Base-by-base conservation (phyloP, 306 rosid genomes). In the Fragaria iinumae region DNA sequence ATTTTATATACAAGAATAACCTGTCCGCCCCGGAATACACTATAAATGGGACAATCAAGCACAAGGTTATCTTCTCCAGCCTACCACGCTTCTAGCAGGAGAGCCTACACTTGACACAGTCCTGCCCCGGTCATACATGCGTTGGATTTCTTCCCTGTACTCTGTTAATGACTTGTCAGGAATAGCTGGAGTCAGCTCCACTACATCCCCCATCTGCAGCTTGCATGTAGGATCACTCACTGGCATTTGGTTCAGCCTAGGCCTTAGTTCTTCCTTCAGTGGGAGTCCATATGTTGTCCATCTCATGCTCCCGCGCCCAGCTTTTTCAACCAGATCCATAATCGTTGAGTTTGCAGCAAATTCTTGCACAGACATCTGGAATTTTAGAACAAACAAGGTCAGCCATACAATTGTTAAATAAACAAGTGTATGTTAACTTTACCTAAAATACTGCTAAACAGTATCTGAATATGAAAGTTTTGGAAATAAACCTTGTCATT, bases 361-460 rank as follows among this genome's bases (percentile, higher is more conserved):
- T 79, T 96, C 99, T 78, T 96, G 99, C 29, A 96, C 99, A 11
- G 99, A 92, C 99, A 92, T 96, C 99, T 96, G 93, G 80, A 87
- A 73, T 25, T 56, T 47, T 36, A 77, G 69, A 57, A 62, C 36
- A 47, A 34, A 44, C 44, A 73, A 13, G 63, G 44, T 67, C 32
- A 73, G 75, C 53, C 67, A 53, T 71, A 66, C 10, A 44, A 11
- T 12, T 18, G 48, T 10, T 16, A 17, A 29, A 47, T 12, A 11
- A 10, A 13, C 23, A 17, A 3, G 12, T 10, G 11, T 13, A 36
- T 0, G 14, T 10, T 5, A 5, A 13, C 10, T 36, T 18, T 1
- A 34, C 8, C 18, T 16, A 8, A 17, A 34, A 8, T 53, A 17
- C 9, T 3, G n/a, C 60, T 29, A 38, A 44, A 5, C 27, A 32